Conservation (phyloP, 257 asterid genomes). For the Solanum stenotomum region DNA sequence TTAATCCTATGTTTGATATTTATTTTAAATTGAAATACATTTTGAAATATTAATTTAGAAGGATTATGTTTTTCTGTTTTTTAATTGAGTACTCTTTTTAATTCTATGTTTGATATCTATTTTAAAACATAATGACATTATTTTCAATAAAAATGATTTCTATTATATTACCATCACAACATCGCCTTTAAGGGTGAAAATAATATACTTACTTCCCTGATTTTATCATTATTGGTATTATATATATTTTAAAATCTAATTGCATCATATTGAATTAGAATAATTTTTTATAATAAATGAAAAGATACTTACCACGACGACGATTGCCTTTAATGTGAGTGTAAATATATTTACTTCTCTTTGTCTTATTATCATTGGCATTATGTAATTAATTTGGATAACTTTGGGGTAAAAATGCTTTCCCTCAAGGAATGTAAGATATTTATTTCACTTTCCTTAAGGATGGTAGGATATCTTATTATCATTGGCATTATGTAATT, state of each 20-base stretch:
- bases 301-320: too few species aligned
- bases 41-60: background rate
- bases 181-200: fast-evolving
- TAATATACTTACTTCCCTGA: background rate
- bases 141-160: too few species aligned
- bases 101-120: background rate
- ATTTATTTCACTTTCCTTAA: background rate
- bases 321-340: fast-evolving
- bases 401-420: background rate
- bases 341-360: background rate
- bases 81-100: too few species aligned
- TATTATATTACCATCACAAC: background rate
- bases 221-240: background rate
- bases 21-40: background rate
- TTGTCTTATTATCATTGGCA: background rate
- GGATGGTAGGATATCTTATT: background rate
- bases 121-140: too few species aligned
- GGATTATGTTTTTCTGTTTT: too few species aligned
- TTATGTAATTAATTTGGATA: background rate
- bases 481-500: background rate
- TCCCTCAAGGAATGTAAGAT: background rate
- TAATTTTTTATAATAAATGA: too few species aligned
- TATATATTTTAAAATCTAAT: too few species aligned
- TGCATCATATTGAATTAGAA: too few species aligned
- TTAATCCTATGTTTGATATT: background rate